These are phyloP conservation scores for Fusarium brachygibbosum DNA, from an alignment of 2,329 filamentous ascomycete species.

Conservation along the genomic window DNA sequence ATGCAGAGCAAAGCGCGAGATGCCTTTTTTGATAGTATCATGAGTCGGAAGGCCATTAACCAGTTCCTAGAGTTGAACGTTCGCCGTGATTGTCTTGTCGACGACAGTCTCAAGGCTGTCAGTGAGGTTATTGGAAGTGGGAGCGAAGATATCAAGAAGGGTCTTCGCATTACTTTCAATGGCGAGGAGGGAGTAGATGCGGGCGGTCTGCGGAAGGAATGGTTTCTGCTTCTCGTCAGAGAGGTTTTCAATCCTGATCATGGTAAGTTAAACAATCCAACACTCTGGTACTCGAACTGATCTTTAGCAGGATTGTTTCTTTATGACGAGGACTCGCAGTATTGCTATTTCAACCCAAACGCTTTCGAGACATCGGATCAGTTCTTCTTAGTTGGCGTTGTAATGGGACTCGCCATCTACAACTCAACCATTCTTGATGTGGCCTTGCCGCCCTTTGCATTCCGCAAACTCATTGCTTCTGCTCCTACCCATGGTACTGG, in stretches of 20 bases:
- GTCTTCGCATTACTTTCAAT: constrained; percentile 84
- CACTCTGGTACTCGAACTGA: constrained; percentile 26
- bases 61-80: constrained; percentile 84
- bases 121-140: constrained; percentile 86
- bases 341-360: constrained; percentile 93
- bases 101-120: constrained; percentile 87
- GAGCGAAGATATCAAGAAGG: constrained; percentile 90
- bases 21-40: constrained; percentile 90
- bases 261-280: constrained; percentile 66
- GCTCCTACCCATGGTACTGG: constrained; percentile 73
- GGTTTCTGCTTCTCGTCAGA: constrained; percentile 89
- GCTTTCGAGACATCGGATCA: constrained; percentile 93
- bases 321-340: constrained; percentile 90
- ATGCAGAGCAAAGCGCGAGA: constrained; percentile 91
- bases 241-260: constrained; percentile 94
- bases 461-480: constrained; percentile 85
- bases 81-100: constrained; percentile 86
- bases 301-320: constrained; percentile 79
- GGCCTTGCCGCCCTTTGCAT: constrained; percentile 88
- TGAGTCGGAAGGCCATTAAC: constrained; percentile 78
- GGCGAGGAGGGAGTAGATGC: constrained; percentile 94
- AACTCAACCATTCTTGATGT: constrained; percentile 94
- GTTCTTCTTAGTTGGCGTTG: constrained; percentile 89
- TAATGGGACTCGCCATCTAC: constrained; percentile 91
- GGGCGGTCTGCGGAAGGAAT: constrained; percentile 91